Evolutionary conservation across 768 basidiomycete species (phyloP).

Genomic region (Flagelloscypha sp.): DNA sequence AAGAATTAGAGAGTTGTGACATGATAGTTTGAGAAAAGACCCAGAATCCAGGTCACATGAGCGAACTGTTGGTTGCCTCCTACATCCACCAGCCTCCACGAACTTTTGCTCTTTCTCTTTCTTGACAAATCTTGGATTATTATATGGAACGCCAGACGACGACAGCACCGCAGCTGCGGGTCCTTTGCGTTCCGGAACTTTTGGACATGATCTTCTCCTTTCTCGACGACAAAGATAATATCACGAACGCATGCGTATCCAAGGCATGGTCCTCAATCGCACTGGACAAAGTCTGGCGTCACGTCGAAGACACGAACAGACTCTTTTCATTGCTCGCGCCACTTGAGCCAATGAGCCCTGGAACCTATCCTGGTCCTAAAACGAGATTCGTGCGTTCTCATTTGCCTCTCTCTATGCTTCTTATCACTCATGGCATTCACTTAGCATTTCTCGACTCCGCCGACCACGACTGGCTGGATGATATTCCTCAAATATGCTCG

Average conservation of each 20-base stretch:
- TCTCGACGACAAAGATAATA: constrained; percentile 32
- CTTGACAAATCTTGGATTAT: no score
- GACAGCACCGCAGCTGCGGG: no score
- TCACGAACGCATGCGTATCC: constrained; percentile 44
- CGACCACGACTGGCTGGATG: constrained; percentile 43
- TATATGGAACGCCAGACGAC: no score
- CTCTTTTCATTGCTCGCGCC: constrained; percentile 46
- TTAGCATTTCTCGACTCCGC: constrained; percentile 34
- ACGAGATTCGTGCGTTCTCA: constrained; percentile 14
- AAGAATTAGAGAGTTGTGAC: no score
- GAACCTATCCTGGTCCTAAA: constrained; percentile 25
- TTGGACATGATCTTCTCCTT: constrained; percentile 47
- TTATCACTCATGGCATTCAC: constrained; percentile 1
- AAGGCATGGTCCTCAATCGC: constrained; percentile 52
- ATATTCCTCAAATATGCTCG: constrained; percentile 46
- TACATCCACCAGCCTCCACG: no score
- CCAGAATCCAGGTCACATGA: no score
- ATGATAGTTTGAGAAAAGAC: no score
- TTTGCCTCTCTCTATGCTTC: not conserved
- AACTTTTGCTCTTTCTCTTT: no score
- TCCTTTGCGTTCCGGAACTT: constrained; percentile 50
- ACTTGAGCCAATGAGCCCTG: constrained; percentile 16
- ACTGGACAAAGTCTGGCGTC: constrained; percentile 50
- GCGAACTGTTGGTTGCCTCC: no score
- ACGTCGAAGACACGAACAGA: constrained; percentile 35